A percentile compares a stretch with the other conserved stretches of the same genome.
Conservation (phyloP, 192 early-diverging fungal species). For the Gigaspora rosea region DNA sequence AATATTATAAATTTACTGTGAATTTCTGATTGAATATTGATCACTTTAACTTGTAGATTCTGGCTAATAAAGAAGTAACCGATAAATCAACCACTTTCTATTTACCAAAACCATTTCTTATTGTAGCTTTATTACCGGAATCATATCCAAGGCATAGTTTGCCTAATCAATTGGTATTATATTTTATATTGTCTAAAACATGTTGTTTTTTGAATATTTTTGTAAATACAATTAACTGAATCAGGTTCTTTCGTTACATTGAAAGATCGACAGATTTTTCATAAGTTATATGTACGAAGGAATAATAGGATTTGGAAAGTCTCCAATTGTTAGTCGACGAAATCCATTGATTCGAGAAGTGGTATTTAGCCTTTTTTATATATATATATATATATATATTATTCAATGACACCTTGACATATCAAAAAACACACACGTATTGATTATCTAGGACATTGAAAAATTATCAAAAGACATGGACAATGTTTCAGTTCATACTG, state of each 20-base stretch:
- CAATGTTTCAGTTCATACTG: constrained; percentile 50
- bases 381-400: no score
- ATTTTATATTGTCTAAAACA: no score
- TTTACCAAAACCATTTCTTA: constrained; percentile 39
- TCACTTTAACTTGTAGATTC: constrained; percentile 14
- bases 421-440: no score
- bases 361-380: neutral
- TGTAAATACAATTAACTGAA: no score
- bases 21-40: neutral
- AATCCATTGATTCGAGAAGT: neutral
- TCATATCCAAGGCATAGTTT: constrained; percentile 36
- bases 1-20: neutral
- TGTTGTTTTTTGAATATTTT: no score
- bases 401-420: no score
- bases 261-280: constrained; percentile 31
- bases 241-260: neutral
- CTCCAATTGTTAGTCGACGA: neutral
- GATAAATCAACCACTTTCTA: constrained; percentile 39
- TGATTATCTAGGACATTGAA: constrained; percentile 48
- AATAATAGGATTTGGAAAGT: neutral
- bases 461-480: constrained; percentile 45
- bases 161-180: constrained; percentile 45
- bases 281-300: constrained; percentile 29
- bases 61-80: constrained; percentile 43
- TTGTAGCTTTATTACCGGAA: constrained; percentile 41